Percentiles rank a stretch among this genome's conserved stretches.
phyloP scores from a whole-genome alignment of 1,284 basidiomycete species.

The Anthracocystis setariae region DNA sequence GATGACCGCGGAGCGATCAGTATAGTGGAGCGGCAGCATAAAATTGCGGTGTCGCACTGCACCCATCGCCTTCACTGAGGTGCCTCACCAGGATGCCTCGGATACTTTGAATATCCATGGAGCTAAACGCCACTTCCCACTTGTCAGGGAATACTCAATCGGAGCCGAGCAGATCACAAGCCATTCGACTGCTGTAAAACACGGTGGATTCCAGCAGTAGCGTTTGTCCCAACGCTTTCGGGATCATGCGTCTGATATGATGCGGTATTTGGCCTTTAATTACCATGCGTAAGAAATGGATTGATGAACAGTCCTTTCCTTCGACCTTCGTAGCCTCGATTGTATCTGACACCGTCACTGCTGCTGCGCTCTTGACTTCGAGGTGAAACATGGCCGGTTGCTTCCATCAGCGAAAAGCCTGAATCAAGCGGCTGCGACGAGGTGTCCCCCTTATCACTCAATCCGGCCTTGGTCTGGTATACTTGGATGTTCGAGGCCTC shows the following conservation, averaged over 20 bases:
- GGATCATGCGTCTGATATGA: background rate
- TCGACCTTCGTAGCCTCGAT: background rate
- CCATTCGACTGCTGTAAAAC: too few relatives aligned
- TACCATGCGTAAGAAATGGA: slow-evolving; percentile 4
- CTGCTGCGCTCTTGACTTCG: slow-evolving; percentile 5
- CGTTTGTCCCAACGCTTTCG: background rate
- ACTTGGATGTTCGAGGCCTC: background rate
- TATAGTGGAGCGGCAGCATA: too few relatives aligned
- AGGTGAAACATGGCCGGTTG: slow-evolving; percentile 21
- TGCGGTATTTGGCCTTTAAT: slow-evolving; percentile 8
- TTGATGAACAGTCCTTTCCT: slow-evolving; percentile 1
- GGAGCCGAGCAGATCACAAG: too few relatives aligned
- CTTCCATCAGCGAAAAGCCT: slow-evolving; percentile 34
- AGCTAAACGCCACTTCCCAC: too few relatives aligned
- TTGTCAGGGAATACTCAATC: too few relatives aligned
- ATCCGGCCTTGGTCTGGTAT: slow-evolving; percentile 1
- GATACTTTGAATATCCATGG: too few relatives aligned
- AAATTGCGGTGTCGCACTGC: too few relatives aligned
- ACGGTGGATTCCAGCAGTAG: too few relatives aligned
- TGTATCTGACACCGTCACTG: background rate
- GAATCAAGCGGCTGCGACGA: slow-evolving; percentile 20
- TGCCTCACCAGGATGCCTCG: too few relatives aligned
- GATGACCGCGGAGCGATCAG: too few relatives aligned
- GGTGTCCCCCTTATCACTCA: slow-evolving; percentile 3
- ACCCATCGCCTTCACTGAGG: too few relatives aligned